These are phyloP conservation scores for Sporothrix mexicana DNA, from an alignment of 2,329 filamentous ascomycete genomes.

Conservation along the genomic window DNA sequence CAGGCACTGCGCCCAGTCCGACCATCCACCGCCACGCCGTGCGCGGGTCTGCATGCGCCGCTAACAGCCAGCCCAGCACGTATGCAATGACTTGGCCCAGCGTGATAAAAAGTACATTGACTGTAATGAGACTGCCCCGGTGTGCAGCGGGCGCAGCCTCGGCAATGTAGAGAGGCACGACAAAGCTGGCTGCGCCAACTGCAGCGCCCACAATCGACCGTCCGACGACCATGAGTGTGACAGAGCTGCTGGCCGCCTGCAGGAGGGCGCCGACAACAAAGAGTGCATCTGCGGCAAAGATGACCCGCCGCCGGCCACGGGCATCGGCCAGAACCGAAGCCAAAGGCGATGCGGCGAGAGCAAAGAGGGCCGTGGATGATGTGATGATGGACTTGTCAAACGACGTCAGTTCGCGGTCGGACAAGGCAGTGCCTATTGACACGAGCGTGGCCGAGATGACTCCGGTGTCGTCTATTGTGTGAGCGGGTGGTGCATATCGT, in stretches of 20 bases:
- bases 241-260: conserved; percentile 65
- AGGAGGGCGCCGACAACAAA: conserved; percentile 71
- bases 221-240: conserved; percentile 69
- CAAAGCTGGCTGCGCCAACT: conserved; percentile 78
- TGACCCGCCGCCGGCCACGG: conserved; percentile 66
- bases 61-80: conserved; percentile 77
- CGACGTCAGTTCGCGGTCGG: conserved; percentile 60
- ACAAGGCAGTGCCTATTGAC: conserved; percentile 66
- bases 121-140: conserved; percentile 79
- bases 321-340: conserved; percentile 68
- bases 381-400: conserved; percentile 74
- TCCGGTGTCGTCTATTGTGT: conserved; percentile 64
- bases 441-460: conserved; percentile 73
- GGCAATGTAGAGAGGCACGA: conserved; percentile 85
- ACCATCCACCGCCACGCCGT: conserved; percentile 92
- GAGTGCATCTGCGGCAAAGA: conserved; percentile 68
- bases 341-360: conserved; percentile 67
- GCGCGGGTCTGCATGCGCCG: conserved; percentile 55
- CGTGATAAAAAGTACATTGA: conserved; percentile 83
- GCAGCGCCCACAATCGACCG: conserved; percentile 73
- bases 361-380: conserved; percentile 70
- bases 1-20: conserved; percentile 79
- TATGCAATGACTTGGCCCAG: conserved; percentile 90
- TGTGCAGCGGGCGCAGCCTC: conserved; percentile 80
- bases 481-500: neutral